Evolutionary conservation across 1,139 yeast species (phyloP).

Genomic region (Yamadazyma triangularis): DNA sequence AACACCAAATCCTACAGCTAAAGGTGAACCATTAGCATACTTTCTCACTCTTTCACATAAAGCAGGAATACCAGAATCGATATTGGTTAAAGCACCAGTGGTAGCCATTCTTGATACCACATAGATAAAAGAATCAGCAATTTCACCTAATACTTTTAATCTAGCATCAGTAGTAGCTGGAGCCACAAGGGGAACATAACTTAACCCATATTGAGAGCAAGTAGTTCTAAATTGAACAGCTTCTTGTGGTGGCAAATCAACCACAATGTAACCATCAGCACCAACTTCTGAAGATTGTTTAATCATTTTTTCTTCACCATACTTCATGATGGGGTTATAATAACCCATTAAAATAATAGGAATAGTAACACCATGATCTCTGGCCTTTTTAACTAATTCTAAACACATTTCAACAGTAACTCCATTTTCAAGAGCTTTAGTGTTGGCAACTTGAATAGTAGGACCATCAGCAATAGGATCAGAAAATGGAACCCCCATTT

Average conservation of each 20-base stretch:
- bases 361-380: conserved; percentile 76
- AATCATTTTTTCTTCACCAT: conserved; percentile 82
- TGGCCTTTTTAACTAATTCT: conserved; percentile 69
- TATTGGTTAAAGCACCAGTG: conserved; percentile 77
- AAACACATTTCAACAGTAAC: conserved; percentile 66
- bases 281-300: conserved; percentile 80
- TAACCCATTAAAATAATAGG: conserved; percentile 96
- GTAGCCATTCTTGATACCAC: conserved; percentile 98
- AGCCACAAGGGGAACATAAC: conserved; percentile 90
- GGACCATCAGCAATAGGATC: conserved; percentile 99
- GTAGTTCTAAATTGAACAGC: conserved; percentile 79
- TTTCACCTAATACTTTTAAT: conserved; percentile 66
- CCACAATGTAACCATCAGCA: conserved; percentile 91
- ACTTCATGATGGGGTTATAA: conserved; percentile 87
- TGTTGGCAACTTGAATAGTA: conserved; percentile 85
- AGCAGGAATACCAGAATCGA: conserved; percentile 61
- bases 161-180: conserved; percentile 95
- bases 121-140: conserved; percentile 92
- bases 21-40: conserved; percentile 69
- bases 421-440: conserved; percentile 74
- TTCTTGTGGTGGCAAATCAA: conserved; percentile 97
- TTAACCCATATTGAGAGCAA: conserved; percentile 65
- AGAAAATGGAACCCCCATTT: conserved; percentile 94
- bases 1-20: conserved; percentile 98
- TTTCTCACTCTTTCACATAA: conserved; percentile 73